These are phyloP conservation scores for Lipomyces kockii DNA, from an alignment of 805 yeast species.

Conservation along the genomic window DNA sequence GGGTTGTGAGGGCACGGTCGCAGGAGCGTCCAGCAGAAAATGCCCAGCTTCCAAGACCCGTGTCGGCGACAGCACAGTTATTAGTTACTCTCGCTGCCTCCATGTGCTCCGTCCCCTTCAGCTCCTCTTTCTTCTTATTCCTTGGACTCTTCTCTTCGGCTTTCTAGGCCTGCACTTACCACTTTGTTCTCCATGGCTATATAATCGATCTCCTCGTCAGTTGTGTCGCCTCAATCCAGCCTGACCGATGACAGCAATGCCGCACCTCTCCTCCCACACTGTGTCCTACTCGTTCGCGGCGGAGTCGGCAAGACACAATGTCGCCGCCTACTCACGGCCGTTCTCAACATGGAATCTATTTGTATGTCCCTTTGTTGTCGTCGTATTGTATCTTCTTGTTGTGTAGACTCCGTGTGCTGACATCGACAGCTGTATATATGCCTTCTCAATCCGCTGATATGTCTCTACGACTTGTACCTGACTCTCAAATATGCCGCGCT, in stretches of 20 bases:
- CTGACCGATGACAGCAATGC: neutral
- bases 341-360: constrained; percentile 20
- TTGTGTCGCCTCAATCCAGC: neutral
- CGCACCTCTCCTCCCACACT: neutral
- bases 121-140: too few species aligned
- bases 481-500: constrained; percentile 4
- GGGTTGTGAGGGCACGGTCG: too few species aligned
- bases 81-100: too few species aligned
- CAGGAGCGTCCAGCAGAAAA: too few species aligned
- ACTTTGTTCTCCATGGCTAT: neutral
- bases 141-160: too few species aligned
- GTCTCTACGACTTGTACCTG: neutral
- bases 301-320: neutral
- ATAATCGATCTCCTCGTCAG: neutral
- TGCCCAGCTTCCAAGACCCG: too few species aligned
- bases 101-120: too few species aligned
- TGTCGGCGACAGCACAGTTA: too few species aligned
- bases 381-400: neutral
- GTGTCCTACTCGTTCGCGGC: constrained; percentile 17
- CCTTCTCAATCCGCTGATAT: constrained; percentile 19
- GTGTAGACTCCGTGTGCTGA: neutral
- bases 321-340: neutral
- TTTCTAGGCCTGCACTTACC: too few species aligned
- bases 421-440: constrained; percentile 14
- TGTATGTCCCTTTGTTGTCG: neutral